A percentile compares a stretch with the other conserved stretches of the same genome.
Evolutionary conservation across 768 basidiomycete genomes (phyloP).

Genomic region (Russula earlei): DNA sequence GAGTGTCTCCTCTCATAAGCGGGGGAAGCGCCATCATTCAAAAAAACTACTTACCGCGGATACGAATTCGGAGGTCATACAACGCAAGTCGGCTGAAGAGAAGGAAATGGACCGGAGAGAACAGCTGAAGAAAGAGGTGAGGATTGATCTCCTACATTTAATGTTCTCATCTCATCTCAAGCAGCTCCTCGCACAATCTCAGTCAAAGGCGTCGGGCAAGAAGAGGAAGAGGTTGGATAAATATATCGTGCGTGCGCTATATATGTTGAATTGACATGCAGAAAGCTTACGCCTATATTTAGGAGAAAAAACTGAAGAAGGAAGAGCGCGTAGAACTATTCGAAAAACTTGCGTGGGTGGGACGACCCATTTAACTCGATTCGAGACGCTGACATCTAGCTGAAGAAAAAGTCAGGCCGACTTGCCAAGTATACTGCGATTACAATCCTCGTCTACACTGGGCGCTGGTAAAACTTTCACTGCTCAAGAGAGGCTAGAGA

Average conservation of each 20-base stretch:
- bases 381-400: constrained; percentile 21
- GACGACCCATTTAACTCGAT: not conserved
- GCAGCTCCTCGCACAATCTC: constrained; percentile 19
- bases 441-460: constrained; percentile 77
- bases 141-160: not conserved
- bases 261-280: not conserved
- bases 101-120: constrained; percentile 25
- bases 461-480: constrained; percentile 63
- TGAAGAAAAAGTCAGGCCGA: constrained; percentile 57
- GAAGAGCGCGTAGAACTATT: constrained; percentile 73
- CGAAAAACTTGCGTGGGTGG: constrained; percentile 69
- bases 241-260: constrained; percentile 33
- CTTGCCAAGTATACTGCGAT: constrained; percentile 42
- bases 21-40: constrained; percentile 32
- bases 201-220: constrained; percentile 34
- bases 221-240: constrained; percentile 43
- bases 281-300: not conserved
- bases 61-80: constrained; percentile 22
- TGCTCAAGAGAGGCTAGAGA: constrained; percentile 49
- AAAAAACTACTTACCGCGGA: constrained; percentile 5
- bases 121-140: constrained; percentile 26
- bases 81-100: constrained; percentile 23
- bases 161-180: not conserved
- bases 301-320: constrained; percentile 91
- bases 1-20: constrained; percentile 51